These are phyloP conservation scores for Graphilbum fragrans DNA, from an alignment of 2,329 filamentous ascomycete genomes.

Conservation along the genomic window DNA sequence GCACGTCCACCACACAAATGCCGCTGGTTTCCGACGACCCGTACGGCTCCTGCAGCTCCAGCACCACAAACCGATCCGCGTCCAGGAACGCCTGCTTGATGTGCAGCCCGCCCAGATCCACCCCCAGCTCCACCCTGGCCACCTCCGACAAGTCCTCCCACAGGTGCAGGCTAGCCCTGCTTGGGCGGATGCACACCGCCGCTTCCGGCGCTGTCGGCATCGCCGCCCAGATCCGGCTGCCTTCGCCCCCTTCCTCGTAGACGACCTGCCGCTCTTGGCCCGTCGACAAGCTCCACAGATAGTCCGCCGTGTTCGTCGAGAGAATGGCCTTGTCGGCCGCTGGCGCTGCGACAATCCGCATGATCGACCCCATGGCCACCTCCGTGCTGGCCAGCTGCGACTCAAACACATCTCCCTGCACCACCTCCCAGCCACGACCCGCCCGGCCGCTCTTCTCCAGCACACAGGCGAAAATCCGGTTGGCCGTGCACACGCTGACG, in stretches of 20 bases:
- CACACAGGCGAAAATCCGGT: constrained; percentile 10
- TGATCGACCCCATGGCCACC: constrained; percentile 1
- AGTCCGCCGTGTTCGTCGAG: constrained; percentile 3
- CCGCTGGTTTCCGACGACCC: neutral
- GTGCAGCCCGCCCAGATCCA: neutral
- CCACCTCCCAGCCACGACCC: neutral
- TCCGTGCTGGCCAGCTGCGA: neutral
- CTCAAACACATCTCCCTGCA: neutral
- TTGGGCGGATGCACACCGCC: neutral
- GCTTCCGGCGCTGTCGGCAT: neutral
- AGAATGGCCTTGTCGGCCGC: constrained; percentile 1
- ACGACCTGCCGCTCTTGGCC: neutral
- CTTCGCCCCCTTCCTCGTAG: neutral
- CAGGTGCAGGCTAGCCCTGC: neutral
- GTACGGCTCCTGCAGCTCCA: neutral
- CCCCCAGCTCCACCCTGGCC: neutral
- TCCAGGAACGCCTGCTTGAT: neutral
- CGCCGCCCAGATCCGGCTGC: neutral
- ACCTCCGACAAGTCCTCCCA: neutral
- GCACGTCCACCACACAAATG: constrained; percentile 8
- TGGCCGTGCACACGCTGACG: constrained; percentile 17
- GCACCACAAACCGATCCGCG: neutral
- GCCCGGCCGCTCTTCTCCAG: constrained; percentile 2
- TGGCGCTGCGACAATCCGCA: neutral
- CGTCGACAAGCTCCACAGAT: constrained; percentile 3